Percentiles rank a stretch among this genome's conserved stretches.
Conservation (phyloP, 352 stramenopile species). For the Globisporangium nagaii region DNA sequence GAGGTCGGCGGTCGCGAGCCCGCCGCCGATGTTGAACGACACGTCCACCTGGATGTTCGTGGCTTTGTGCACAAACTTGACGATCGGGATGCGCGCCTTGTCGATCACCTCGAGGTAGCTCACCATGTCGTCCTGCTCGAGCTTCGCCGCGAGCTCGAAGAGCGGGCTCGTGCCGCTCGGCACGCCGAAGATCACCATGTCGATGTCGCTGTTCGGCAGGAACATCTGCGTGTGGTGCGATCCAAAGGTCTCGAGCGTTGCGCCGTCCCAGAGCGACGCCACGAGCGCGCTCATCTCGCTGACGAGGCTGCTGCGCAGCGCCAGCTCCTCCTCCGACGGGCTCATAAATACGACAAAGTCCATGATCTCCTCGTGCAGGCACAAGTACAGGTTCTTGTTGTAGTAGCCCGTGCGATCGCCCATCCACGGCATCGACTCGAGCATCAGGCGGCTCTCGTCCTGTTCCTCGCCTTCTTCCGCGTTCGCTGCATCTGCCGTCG, state of each 20-base stretch:
- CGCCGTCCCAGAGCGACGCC: slow-evolving; percentile 43
- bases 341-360: slow-evolving; percentile 91
- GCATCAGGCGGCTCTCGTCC: slow-evolving; percentile 22
- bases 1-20: slow-evolving; percentile 81
- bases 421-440: slow-evolving; percentile 71
- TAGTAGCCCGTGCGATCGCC: slow-evolving; percentile 46
- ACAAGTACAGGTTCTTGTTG: slow-evolving; percentile 72
- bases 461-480: slow-evolving; percentile 26
- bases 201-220: slow-evolving; percentile 91
- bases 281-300: slow-evolving; percentile 67
- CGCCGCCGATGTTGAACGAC: slow-evolving; percentile 87
- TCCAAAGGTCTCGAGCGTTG: slow-evolving; percentile 88
- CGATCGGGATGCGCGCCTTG: slow-evolving; percentile 93
- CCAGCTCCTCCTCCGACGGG: slow-evolving; percentile 74
- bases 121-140: slow-evolving; percentile 66
- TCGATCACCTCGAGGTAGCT: slow-evolving; percentile 94
- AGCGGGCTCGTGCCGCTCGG: slow-evolving; percentile 47
- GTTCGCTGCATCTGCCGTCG: not conserved
- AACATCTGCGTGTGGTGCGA: slow-evolving; percentile 92
- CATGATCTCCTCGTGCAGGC: slow-evolving; percentile 95
- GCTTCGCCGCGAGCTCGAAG: slow-evolving; percentile 42
- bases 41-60: slow-evolving; percentile 90
- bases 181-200: slow-evolving; percentile 89
- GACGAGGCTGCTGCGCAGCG: slow-evolving; percentile 60
- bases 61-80: slow-evolving; percentile 93